phyloP scores from a whole-genome alignment of 495 filamentous ascomycete genomes.

The Penicillium bovifimosum region DNA sequence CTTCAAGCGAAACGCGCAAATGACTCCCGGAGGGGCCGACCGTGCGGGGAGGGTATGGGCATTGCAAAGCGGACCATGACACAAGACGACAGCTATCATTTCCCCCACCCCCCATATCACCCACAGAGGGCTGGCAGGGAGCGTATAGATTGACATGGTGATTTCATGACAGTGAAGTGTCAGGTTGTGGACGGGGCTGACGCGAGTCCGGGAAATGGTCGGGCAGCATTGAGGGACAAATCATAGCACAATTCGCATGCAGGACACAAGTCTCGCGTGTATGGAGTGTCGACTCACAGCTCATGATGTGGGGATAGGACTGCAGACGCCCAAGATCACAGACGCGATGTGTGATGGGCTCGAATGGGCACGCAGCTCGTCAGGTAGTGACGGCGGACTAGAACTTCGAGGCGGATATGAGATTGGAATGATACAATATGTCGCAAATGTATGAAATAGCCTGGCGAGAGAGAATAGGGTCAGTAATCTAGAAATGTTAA shows the following conservation, averaged over 20 bases:
- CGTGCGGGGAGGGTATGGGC: conserved; percentile 2
- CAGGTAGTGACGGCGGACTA: conserved; percentile 11
- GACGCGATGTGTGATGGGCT: conserved; percentile 10
- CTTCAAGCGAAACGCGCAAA: neutral
- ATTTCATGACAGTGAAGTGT: neutral
- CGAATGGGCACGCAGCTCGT: conserved; percentile 8
- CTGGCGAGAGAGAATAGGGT: neutral
- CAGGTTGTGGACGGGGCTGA: conserved; percentile 7
- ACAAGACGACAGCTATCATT: conserved; percentile 1
- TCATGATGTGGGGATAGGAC: conserved; percentile 27
- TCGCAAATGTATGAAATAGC: neutral
- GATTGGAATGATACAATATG: neutral
- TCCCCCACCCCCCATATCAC: neutral
- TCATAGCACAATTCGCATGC: neutral
- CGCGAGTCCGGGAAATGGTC: neutral
- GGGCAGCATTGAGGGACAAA: neutral
- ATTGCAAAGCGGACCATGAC: conserved; percentile 1
- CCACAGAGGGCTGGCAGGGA: neutral
- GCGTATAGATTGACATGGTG: conserved; percentile 3
- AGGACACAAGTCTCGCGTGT: neutral
- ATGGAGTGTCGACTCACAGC: conserved; percentile 26
- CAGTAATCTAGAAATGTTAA: conserved; percentile 3
- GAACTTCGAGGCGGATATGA: conserved; percentile 14
- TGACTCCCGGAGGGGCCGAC: conserved; percentile 13
- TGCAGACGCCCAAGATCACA: conserved; percentile 9